Evolutionary conservation across 1,284 basidiomycete species (phyloP).

Genomic region (Trametes sp.): DNA sequence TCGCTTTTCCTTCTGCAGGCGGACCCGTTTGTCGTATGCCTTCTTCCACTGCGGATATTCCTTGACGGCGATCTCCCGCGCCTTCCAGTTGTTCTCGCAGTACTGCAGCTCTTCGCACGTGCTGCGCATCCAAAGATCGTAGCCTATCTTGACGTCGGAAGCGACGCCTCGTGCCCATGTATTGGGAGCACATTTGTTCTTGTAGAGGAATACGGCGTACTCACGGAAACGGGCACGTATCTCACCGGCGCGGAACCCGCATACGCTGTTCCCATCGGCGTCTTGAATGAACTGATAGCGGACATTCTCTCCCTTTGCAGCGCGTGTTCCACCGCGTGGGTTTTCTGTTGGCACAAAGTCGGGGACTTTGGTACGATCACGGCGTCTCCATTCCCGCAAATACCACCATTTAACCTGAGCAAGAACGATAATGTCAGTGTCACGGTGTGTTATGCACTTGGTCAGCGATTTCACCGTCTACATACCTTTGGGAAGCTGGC

Average conservation of each 20-base stretch:
- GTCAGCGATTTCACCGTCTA: no score
- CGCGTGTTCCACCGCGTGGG: not conserved
- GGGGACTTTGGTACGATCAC: no score
- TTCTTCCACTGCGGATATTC: slow-evolving; percentile 6
- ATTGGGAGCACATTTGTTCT: not conserved
- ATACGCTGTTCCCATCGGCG: not conserved
- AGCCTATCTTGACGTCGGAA: not conserved
- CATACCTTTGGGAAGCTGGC: not conserved
- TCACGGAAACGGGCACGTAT: not conserved
- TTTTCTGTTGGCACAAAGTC: no score
- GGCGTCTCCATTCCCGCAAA: no score
- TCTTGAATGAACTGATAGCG: not conserved
- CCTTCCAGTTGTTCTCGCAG: slow-evolving; percentile 1
- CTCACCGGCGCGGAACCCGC: not conserved
- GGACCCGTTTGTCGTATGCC: not conserved
- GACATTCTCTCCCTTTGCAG: not conserved
- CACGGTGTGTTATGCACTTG: no score
- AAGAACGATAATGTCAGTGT: no score
- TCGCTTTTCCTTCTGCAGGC: not conserved
- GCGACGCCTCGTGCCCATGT: not conserved
- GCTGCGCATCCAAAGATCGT: not conserved
- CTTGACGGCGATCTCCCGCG: not conserved
- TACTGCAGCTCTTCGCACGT: not conserved
- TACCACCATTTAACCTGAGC: no score
- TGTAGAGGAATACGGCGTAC: not conserved